Percentiles rank a stretch among this genome's conserved stretches.
Conservation (phyloP, 2,329 filamentous ascomycete genomes). For the Colletotrichum agaves region DNA sequence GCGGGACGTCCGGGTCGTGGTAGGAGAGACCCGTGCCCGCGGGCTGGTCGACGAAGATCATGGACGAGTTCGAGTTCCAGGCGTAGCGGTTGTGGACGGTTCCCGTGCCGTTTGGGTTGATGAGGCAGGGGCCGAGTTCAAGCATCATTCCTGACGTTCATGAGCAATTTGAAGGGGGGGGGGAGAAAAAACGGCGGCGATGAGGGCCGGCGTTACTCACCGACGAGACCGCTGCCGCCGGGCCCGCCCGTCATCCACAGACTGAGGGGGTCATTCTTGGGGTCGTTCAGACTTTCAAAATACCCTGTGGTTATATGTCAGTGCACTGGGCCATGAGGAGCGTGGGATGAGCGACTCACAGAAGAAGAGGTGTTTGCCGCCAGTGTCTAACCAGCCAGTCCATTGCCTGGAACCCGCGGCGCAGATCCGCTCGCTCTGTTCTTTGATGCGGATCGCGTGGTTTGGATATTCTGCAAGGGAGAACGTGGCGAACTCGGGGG, state of each 20-base stretch:
- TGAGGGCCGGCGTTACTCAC: constrained; percentile 39
- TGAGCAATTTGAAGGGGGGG: background rate
- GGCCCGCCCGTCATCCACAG: constrained; percentile 71
- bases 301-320: constrained; percentile 35
- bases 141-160: constrained; percentile 24
- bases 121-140: constrained; percentile 37
- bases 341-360: constrained; percentile 14
- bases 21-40: constrained; percentile 70
- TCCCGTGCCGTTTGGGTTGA: constrained; percentile 28
- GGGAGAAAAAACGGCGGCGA: background rate
- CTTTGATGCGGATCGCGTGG: constrained; percentile 42
- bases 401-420: constrained; percentile 43
- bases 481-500: constrained; percentile 26
- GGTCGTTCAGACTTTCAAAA: constrained; percentile 44
- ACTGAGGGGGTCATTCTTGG: constrained; percentile 51
- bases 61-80: constrained; percentile 41
- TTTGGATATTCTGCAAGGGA: constrained; percentile 35
- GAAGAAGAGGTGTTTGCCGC: constrained; percentile 39
- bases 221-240: constrained; percentile 63
- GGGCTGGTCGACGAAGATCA: constrained; percentile 61
- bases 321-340: background rate
- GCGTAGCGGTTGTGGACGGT: constrained; percentile 37
- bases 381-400: constrained; percentile 44
- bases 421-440: constrained; percentile 43
- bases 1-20: constrained; percentile 35